Conservation (phyloP, 495 filamentous ascomycete genomes). For the Talaromyces adpressus region DNA sequence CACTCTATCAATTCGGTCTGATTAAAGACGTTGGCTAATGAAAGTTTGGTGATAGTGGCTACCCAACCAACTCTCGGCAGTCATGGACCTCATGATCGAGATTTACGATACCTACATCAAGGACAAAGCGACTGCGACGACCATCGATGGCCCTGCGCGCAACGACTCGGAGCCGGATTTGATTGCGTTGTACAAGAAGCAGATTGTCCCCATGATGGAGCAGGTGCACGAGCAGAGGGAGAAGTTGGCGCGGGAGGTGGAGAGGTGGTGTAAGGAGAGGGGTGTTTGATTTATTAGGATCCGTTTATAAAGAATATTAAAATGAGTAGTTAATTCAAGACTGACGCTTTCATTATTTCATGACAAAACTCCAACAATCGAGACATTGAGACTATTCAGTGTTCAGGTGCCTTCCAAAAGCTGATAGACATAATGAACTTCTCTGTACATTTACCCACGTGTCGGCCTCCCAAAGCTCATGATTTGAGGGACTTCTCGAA, state of each 20-base stretch:
- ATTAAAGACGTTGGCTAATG: not conserved
- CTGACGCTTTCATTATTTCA: not conserved
- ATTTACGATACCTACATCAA: constrained; percentile 47
- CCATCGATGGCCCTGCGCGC: constrained; percentile 19
- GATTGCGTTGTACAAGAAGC: constrained; percentile 29
- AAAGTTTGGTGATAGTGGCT: constrained; percentile 55
- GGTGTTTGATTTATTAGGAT: too few species aligned
- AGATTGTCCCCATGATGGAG: constrained; percentile 63
- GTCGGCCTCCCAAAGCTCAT: too few species aligned
- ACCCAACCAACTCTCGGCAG: constrained; percentile 74
- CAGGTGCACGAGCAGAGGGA: constrained; percentile 58
- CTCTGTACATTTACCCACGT: too few species aligned
- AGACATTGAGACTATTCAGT: not conserved
- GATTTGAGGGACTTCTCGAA: not conserved
- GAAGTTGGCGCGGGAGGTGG: constrained; percentile 70
- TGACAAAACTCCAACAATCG: not conserved
- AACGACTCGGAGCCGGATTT: constrained; percentile 23
- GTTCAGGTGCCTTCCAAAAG: not conserved
- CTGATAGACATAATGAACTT: too few species aligned
- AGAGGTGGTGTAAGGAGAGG: constrained; percentile 70
- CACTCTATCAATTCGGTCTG: not conserved
- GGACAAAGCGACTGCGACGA: constrained; percentile 27
- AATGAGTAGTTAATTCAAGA: not conserved
- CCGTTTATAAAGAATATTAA: too few species aligned
- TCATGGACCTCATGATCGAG: constrained; percentile 66